Evolutionary conservation across 1,284 basidiomycete genomes (phyloP), one percentile per base, ranked within the genome.

Genomic region (Nidula niveotomentosa): DNA sequence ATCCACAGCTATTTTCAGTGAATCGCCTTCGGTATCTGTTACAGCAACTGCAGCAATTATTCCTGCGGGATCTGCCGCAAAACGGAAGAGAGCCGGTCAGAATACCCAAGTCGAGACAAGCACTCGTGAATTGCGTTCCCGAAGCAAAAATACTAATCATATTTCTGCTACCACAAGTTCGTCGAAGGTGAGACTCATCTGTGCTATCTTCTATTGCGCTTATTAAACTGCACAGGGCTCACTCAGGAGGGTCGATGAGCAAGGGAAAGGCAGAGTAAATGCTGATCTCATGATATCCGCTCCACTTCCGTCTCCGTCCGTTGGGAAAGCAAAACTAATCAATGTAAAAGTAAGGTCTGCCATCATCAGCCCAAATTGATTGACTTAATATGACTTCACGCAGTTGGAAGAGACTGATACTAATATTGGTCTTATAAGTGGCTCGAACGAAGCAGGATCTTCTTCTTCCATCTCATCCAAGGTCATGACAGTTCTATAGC

Each of bases 61-160:
- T 54, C 65, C 68, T 34, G 67, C 62, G 7, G 62, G 69, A 45
- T 69, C 71, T 30, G 65, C 69, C 8, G 59, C 66, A 30, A 70
- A 71, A 49, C 69, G 73, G 55, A 72, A 68, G 56, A 69, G 71
- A 47, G 56, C 64, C 10, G 63, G 65, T 8, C 67, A 58, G 49
- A 60, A 57, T n/a, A 51, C 52, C 46, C 57, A 60, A 47, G 54
- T 62, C 30, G 70, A 73, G 53, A 54, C 65, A 18, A 74, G 67
- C 53, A 72, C 70, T 9, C 66, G 76, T 39, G 71, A 74, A 58
- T 57, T 76, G 43, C 69, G 75, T 39, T 76, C 76, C 41, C 62
- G 69, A 53, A 75, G 71, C 61, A 70, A 67, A 62, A 75, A 72
- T 51, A 58, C 55, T 41, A 58, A 62, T 33, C 55, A 61, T 49